These are phyloP conservation scores for Ophiocordyceps camponoti-leonardi DNA, from an alignment of 2,329 filamentous ascomycete species.

Conservation along the genomic window DNA sequence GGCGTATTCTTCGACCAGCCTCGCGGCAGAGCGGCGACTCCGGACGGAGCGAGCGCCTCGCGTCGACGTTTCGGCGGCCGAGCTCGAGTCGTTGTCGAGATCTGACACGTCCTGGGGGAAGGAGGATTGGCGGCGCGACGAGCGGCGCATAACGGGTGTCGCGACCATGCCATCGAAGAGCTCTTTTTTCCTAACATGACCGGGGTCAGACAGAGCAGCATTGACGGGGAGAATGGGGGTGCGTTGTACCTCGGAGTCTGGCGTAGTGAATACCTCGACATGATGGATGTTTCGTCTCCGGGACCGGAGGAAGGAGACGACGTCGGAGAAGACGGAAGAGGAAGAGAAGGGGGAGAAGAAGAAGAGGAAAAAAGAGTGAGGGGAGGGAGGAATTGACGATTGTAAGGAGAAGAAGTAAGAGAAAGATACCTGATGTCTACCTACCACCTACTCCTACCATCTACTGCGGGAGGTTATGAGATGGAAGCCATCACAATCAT, in stretches of 20 bases:
- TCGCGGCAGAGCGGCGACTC: constrained; percentile 25
- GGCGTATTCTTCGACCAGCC: constrained; percentile 15
- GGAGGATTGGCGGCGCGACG: constrained; percentile 32
- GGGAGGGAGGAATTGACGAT: too few species aligned
- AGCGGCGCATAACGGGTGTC: constrained; percentile 27
- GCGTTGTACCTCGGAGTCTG: constrained; percentile 12
- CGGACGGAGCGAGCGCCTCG: constrained; percentile 18
- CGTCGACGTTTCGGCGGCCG: constrained; percentile 23
- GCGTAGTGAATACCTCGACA: constrained; percentile 13
- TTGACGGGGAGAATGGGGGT: not conserved
- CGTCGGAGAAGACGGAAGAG: too few species aligned
- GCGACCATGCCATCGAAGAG: constrained; percentile 44
- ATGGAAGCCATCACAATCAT: too few species aligned
- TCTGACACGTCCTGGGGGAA: constrained; percentile 26
- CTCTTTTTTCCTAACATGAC: constrained; percentile 34
- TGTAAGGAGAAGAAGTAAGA: too few species aligned
- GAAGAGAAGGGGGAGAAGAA: too few species aligned
- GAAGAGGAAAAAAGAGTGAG: too few species aligned
- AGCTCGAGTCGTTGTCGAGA: constrained; percentile 30
- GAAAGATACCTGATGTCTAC: too few species aligned
- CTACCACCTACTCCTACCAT: too few species aligned
- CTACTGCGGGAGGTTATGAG: too few species aligned
- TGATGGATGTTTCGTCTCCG: constrained; percentile 1
- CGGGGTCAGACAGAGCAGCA: not conserved
- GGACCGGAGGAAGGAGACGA: too few species aligned